A percentile compares a stretch with the other conserved stretches of the same genome.
These are phyloP conservation scores for Colletotrichum sp. DNA, from an alignment of 2,329 filamentous ascomycete species.

Conservation along the genomic window DNA sequence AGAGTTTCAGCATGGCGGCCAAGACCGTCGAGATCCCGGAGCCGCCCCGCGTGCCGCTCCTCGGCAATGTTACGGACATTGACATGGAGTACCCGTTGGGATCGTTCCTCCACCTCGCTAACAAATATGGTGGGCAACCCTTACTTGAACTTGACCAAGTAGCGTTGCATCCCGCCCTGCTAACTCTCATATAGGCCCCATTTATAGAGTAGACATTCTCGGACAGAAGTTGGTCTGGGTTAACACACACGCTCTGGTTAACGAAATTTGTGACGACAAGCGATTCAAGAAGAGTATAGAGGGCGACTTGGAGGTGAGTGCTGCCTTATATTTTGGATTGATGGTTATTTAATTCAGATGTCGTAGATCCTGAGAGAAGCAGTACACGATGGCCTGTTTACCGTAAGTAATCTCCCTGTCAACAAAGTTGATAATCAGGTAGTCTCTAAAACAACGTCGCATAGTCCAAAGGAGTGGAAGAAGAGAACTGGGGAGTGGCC, in stretches of 20 bases:
- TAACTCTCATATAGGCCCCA: slow-evolving; percentile 49
- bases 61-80: slow-evolving; percentile 71
- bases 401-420: neutral
- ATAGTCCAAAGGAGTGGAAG: neutral
- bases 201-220: slow-evolving; percentile 61
- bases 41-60: slow-evolving; percentile 65
- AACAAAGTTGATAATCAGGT: fast-evolving
- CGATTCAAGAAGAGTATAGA: slow-evolving; percentile 65
- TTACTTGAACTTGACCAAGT: neutral
- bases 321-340: fast-evolving
- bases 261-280: slow-evolving; percentile 70
- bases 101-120: slow-evolving; percentile 62
- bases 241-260: slow-evolving; percentile 59
- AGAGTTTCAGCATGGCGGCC: slow-evolving; percentile 20
- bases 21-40: slow-evolving; percentile 28
- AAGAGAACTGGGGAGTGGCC: slow-evolving; percentile 50
- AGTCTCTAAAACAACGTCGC: neutral
- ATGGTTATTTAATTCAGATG: neutral
- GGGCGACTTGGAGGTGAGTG: slow-evolving; percentile 40
- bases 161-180: neutral
- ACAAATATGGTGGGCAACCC: slow-evolving; percentile 64
- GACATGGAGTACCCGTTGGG: slow-evolving; percentile 60
- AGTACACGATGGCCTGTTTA: slow-evolving; percentile 41
- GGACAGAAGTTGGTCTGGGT: slow-evolving; percentile 53
- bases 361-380: slow-evolving; percentile 60